Conservation (phyloP, 768 basidiomycete species). For the Panaeolus cyanescens region DNA sequence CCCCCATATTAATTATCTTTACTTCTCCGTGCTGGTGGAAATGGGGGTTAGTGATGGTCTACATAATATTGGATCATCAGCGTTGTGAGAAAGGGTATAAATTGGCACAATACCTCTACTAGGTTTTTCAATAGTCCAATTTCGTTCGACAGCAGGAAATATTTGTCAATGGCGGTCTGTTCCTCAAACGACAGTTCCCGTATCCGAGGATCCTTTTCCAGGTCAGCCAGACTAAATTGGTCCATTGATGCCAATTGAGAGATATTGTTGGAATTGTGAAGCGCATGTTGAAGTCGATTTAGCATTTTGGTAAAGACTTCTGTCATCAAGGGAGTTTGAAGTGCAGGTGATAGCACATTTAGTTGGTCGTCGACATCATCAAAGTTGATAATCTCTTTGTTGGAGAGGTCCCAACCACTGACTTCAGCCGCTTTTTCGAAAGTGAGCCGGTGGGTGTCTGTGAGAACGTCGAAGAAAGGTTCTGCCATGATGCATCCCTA, state of each 20-base stretch:
- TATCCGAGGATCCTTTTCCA: slow-evolving; percentile 25
- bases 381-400: neutral
- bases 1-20: slow-evolving; percentile 11
- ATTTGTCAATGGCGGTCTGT: slow-evolving; percentile 29
- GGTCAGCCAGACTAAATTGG: neutral
- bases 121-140: slow-evolving; percentile 22
- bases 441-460: neutral
- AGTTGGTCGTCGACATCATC: neutral
- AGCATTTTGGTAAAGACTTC: slow-evolving; percentile 13
- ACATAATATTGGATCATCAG: neutral
- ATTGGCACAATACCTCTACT: slow-evolving; percentile 19
- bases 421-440: slow-evolving; percentile 3
- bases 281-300: slow-evolving; percentile 17
- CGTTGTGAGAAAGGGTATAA: neutral
- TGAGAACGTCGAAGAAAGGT: slow-evolving; percentile 1
- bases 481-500: slow-evolving; percentile 10
- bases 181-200: slow-evolving; percentile 41
- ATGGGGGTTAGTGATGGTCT: slow-evolving; percentile 15
- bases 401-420: neutral
- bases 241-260: slow-evolving; percentile 17
- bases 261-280: slow-evolving; percentile 18
- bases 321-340: slow-evolving; percentile 1
- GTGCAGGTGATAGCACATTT: neutral
- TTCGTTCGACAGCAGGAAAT: slow-evolving; percentile 37
- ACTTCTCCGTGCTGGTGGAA: neutral